Conservation (phyloP, 352 stramenopile species). For the Peronospora destructor region DNA sequence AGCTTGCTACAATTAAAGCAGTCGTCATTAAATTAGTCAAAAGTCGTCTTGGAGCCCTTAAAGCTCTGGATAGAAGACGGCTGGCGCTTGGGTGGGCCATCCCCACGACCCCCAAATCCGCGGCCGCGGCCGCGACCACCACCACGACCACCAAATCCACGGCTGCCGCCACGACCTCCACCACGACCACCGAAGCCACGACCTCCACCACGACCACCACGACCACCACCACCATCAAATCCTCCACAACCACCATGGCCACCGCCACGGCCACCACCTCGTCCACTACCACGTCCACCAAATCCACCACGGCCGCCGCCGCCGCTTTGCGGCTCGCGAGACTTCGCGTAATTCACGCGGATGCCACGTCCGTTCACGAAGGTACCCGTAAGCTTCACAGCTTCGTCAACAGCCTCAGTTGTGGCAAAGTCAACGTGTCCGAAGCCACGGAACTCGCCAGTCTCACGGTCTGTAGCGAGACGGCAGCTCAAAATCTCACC, state of each 20-base stretch:
- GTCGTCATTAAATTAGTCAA: constrained; percentile 84
- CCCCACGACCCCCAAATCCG: constrained; percentile 47
- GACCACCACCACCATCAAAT: constrained; percentile 27
- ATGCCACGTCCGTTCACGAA: constrained; percentile 91
- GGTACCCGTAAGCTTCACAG: constrained; percentile 87
- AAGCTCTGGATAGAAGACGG: constrained; percentile 90
- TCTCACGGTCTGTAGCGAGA: constrained; percentile 95
- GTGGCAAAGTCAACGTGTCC: constrained; percentile 95
- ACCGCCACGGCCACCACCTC: constrained; percentile 61
- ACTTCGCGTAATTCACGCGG: constrained; percentile 92
- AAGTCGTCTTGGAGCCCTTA: constrained; percentile 94
- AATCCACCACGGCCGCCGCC: constrained; percentile 31
- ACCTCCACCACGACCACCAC: constrained; percentile 42
- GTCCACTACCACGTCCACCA: constrained; percentile 62
- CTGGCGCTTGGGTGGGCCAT: constrained; percentile 80
- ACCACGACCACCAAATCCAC: constrained; percentile 38
- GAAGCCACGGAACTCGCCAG: constrained; percentile 96
- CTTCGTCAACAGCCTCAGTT: constrained; percentile 90
- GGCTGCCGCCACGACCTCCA: constrained; percentile 49
- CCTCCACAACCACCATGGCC: constrained; percentile 60
- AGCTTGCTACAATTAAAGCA: constrained; percentile 8
- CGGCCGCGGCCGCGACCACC: constrained; percentile 56
- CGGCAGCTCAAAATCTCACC: constrained; percentile 92
- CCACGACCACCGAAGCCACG: constrained; percentile 51
- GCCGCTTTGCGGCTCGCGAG: constrained; percentile 35